These are phyloP conservation scores for Heterobasidion annosum DNA, from an alignment of 1,284 basidiomycete species.

Conservation along the genomic window DNA sequence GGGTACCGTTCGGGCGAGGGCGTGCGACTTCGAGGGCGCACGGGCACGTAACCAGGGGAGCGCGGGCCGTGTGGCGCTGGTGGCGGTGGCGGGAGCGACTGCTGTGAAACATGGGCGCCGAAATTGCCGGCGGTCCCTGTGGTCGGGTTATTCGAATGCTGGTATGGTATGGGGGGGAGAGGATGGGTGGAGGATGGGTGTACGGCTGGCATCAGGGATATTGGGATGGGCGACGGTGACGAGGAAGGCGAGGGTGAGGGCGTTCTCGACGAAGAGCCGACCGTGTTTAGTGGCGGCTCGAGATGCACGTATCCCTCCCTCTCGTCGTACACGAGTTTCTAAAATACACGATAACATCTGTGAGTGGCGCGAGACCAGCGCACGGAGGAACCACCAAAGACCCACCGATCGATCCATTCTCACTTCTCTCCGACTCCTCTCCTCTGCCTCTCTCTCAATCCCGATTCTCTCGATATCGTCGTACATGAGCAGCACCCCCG, in stretches of 20 bases:
- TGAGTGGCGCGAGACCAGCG: background rate
- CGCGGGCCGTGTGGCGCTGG: conserved; percentile 63
- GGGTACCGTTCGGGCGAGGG: conserved; percentile 34
- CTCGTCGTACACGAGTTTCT: conserved; percentile 26
- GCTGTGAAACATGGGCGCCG: conserved; percentile 17
- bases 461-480: conserved; percentile 65
- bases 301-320: conserved; percentile 17
- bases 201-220: conserved; percentile 20
- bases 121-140: conserved; percentile 11
- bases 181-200: conserved; percentile 21
- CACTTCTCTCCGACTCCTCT: conserved; percentile 50
- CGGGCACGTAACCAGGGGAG: conserved; percentile 34
- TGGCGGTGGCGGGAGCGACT: conserved; percentile 52
- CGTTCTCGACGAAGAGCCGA: conserved; percentile 26
- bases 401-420: conserved; percentile 48
- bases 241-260: conserved; percentile 20
- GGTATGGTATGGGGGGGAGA: conserved; percentile 25
- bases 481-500: conserved; percentile 37
- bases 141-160: conserved; percentile 1
- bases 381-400: conserved; percentile 3
- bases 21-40: conserved; percentile 45
- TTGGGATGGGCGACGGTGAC: conserved; percentile 27
- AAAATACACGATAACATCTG: background rate
- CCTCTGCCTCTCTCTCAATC: conserved; percentile 50
- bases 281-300: conserved; percentile 15